Evolutionary conservation across 2,329 filamentous ascomycete genomes (phyloP), one percentile per base, ranked within the genome.

Genomic region (Camptophora hylomeconis): DNA sequence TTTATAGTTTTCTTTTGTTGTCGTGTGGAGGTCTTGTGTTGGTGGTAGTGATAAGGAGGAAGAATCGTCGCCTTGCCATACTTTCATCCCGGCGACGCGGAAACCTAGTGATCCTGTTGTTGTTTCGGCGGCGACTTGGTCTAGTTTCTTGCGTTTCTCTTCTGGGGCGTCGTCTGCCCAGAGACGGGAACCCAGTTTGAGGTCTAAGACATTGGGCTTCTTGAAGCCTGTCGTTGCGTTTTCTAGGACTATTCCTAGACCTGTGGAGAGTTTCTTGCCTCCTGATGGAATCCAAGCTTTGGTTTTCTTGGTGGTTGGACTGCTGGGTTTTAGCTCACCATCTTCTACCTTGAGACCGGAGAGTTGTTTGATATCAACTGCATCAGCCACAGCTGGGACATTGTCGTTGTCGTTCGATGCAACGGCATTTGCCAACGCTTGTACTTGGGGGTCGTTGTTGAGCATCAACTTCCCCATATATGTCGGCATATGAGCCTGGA

Each of bases 151-250:
- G 10, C 70, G 58, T 50, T 78, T 78, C 17, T 66, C 61, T 1
- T 59, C 53, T 14, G 63, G 61, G 3, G 74, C 69, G 37, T 63
- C 61, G 20, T 92, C 81, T 9, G 81, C 87, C 78, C 84, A 95
- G 5, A 98, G 60, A 17, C 81, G 70, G 27, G 75, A 68, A 23
- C 89, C 89, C 12, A 98, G 71, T 59, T 98, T 98, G 40, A 92
- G 71, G 49, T 98, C 89, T 33, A 98, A 62, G 5, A 98, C 83
- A 45, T 93, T 95, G 5, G 89, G 83, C 34, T 72, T 69, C 45
- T 69, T 71, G 61, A 86, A 95, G 1, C 82, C 83, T 40, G 71
- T 68, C 0, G 83, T 75, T 5, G 81, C 70, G 50, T 94, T 94
- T 49, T 86, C 79, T 16, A 95, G 62, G 8, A 92, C 84, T 11